These are phyloP conservation scores for Hydnomerulius pinastri DNA, from an alignment of 768 basidiomycete species.

Conservation along the genomic window DNA sequence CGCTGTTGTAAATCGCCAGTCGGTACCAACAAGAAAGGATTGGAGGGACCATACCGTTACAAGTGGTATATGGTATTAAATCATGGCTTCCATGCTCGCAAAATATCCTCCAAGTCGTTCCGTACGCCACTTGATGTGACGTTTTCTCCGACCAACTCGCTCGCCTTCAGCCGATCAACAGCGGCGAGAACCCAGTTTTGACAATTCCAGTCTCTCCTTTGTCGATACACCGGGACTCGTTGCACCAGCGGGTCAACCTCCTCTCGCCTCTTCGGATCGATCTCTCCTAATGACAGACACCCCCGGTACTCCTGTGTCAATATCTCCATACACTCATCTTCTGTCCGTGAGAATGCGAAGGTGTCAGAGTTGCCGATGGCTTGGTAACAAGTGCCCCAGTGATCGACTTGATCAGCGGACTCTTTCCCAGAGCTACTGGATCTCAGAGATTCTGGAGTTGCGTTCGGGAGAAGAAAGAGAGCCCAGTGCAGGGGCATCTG, in stretches of 20 bases:
- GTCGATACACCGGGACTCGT: slow-evolving; percentile 25
- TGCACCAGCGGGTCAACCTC: slow-evolving; percentile 22
- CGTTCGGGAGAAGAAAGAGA: slow-evolving; percentile 29
- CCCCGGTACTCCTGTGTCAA: slow-evolving; percentile 30
- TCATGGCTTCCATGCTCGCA: slow-evolving; percentile 26
- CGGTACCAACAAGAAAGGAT: background rate
- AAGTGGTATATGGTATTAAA: background rate
- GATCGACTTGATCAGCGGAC: slow-evolving; percentile 24
- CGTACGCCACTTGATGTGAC: slow-evolving; percentile 21
- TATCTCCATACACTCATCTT: slow-evolving; percentile 33
- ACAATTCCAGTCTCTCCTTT: slow-evolving; percentile 33
- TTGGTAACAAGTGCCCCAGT: slow-evolving; percentile 34
- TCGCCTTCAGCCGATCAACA: slow-evolving; percentile 24
- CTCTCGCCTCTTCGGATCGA: slow-evolving; percentile 13
- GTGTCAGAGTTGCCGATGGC: slow-evolving; percentile 32
- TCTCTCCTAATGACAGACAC: slow-evolving; percentile 26
- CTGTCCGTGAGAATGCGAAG: slow-evolving; percentile 25
- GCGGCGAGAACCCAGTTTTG: slow-evolving; percentile 31
- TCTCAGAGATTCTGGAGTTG: slow-evolving; percentile 20
- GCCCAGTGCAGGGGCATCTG: slow-evolving; percentile 31
- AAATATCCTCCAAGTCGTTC: slow-evolving; percentile 23
- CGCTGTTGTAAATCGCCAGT: background rate
- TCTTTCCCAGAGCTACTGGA: slow-evolving; percentile 24
- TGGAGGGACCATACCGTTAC: background rate
- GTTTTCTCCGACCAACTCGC: slow-evolving; percentile 15